phyloP scores from a whole-genome alignment of 2,329 filamentous ascomycete genomes.

The Cladosporium halotolerans region DNA sequence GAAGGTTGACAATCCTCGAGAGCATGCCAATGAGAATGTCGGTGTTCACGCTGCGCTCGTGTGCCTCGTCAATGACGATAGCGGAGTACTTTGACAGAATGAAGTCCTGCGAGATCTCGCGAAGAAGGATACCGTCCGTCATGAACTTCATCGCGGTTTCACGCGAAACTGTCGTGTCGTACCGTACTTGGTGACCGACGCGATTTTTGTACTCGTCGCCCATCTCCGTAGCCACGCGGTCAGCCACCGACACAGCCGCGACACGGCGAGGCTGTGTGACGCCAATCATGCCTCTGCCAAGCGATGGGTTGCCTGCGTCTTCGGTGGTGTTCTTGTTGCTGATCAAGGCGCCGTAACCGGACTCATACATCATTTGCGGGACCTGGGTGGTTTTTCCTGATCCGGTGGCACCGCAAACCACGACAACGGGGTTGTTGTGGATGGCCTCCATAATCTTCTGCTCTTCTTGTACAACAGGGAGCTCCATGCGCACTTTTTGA shows the following conservation, averaged over 20 bases:
- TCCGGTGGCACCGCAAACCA: conserved; percentile 91
- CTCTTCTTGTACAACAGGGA: conserved; percentile 91
- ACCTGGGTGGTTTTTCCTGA: conserved; percentile 97
- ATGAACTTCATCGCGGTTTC: conserved; percentile 96
- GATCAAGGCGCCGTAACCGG: conserved; percentile 74
- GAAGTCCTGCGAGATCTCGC: conserved; percentile 87
- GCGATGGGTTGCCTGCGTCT: conserved; percentile 33
- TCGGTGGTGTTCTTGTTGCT: conserved; percentile 36
- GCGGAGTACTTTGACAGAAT: conserved; percentile 83
- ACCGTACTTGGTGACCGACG: conserved; percentile 88
- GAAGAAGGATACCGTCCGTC: conserved; percentile 92
- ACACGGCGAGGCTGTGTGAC: conserved; percentile 93
- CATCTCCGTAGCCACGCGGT: conserved; percentile 80
- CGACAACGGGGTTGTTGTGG: conserved; percentile 80
- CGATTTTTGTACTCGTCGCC: conserved; percentile 62
- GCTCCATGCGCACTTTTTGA: conserved; percentile 67
- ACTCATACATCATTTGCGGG: conserved; percentile 91
- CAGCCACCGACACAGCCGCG: conserved; percentile 93
- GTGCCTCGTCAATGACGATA: conserved; percentile 92
- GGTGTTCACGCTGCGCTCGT: conserved; percentile 95
- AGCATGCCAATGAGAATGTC: conserved; percentile 98
- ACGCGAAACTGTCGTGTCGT: conserved; percentile 73
- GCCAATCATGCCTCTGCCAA: conserved; percentile 85
- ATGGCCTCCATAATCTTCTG: conserved; percentile 98
- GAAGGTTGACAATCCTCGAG: conserved; percentile 80